Conservation (phyloP, 495 filamentous ascomycete species). For the Penicillium cataractarum region DNA sequence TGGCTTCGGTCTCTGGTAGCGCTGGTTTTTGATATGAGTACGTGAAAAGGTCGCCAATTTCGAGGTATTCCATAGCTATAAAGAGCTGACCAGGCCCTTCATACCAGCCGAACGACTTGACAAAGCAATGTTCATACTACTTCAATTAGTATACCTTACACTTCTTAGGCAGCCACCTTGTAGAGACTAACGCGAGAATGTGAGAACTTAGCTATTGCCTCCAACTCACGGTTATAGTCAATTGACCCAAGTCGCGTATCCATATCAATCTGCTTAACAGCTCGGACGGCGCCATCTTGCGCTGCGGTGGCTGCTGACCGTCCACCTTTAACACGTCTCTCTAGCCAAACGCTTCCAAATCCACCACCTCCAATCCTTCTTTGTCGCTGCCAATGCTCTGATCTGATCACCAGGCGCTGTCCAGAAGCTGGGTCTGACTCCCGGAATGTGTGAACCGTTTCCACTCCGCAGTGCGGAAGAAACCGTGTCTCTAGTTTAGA, state of each 20-base stretch:
- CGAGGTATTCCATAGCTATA: constrained; percentile 44
- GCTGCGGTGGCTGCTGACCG: neutral
- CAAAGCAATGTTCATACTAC: constrained; percentile 27
- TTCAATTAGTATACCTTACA: neutral
- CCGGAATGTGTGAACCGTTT: constrained; percentile 18
- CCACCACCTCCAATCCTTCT: constrained; percentile 32
- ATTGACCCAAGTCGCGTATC: constrained; percentile 27
- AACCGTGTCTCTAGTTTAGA: constrained; percentile 34
- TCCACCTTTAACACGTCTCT: constrained; percentile 23
- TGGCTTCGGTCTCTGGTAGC: constrained; percentile 41
- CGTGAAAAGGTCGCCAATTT: constrained; percentile 25
- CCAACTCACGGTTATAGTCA: no score
- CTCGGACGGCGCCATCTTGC: constrained; percentile 9
- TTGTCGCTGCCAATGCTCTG: constrained; percentile 33
- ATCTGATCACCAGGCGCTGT: constrained; percentile 14
- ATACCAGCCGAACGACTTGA: constrained; percentile 38
- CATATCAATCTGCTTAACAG: constrained; percentile 18
- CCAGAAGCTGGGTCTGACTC: constrained; percentile 14
- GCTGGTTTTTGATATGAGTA: constrained; percentile 19
- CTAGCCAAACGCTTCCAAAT: constrained; percentile 40
- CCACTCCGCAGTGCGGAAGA: constrained; percentile 15
- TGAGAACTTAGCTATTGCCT: constrained; percentile 46
- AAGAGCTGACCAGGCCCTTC: constrained; percentile 23
- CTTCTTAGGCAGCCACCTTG: neutral
- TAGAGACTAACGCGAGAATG: constrained; percentile 13